Percentiles rank a stretch among this genome's conserved stretches.
Evolutionary conservation across 192 early-diverging fungal genomes (phyloP).

Genomic region (Coemansia sp.): DNA sequence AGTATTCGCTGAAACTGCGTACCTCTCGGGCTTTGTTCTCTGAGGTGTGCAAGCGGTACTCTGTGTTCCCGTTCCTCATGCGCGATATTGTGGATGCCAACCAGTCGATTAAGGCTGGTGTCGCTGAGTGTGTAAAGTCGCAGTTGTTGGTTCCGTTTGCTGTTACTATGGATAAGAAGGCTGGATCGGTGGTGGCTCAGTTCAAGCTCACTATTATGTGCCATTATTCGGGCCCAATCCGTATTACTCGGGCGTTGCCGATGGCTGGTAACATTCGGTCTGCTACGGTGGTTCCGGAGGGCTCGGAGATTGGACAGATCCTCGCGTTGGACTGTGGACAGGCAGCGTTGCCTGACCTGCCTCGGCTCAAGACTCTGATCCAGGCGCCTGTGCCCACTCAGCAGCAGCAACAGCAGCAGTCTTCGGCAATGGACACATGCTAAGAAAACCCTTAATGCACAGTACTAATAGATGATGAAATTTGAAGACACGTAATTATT

Average conservation of each 20-base stretch:
- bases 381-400: conserved; percentile 24
- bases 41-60: conserved; percentile 60
- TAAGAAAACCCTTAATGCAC: background rate
- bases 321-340: conserved; percentile 39
- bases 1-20: conserved; percentile 70
- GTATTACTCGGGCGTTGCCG: conserved; percentile 62
- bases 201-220: conserved; percentile 73
- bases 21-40: conserved; percentile 60
- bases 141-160: conserved; percentile 65
- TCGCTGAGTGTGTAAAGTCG: conserved; percentile 66
- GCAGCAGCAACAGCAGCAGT: background rate
- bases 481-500: background rate
- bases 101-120: conserved; percentile 55
- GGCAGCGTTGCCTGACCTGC: conserved; percentile 38
- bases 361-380: conserved; percentile 35
- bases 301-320: conserved; percentile 49
- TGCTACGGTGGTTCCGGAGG: conserved; percentile 55
- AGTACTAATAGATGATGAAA: background rate
- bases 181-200: conserved; percentile 63
- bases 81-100: conserved; percentile 46
- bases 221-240: conserved; percentile 60
- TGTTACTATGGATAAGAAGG: conserved; percentile 57
- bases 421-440: conserved; percentile 27
- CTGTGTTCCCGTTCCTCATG: conserved; percentile 76
- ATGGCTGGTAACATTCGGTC: conserved; percentile 78